phyloP scores from a whole-genome alignment of 2,329 filamentous ascomycete species.

The Nannizziopsis barbatae region DNA sequence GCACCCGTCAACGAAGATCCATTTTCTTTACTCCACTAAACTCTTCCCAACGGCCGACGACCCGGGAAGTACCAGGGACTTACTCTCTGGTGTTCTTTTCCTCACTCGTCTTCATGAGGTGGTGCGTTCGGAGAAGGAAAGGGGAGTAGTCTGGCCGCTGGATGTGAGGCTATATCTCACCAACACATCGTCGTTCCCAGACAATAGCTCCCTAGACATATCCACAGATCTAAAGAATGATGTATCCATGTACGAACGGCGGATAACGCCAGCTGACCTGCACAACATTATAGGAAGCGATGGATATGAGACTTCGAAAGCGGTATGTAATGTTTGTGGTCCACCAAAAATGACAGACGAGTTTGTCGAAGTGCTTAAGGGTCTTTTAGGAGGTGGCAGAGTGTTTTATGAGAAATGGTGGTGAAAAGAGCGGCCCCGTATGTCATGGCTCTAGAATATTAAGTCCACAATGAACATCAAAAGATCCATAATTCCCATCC shows the following conservation, averaged over 20 bases:
- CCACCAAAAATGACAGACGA: constrained; percentile 58
- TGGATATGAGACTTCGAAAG: constrained; percentile 25
- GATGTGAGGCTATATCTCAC: constrained; percentile 24
- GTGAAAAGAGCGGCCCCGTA: constrained; percentile 8
- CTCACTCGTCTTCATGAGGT: constrained; percentile 36
- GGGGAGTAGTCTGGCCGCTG: constrained; percentile 2
- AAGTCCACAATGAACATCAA: neutral
- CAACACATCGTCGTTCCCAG: constrained; percentile 1
- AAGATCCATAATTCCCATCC: too few relatives aligned
- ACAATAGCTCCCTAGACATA: neutral
- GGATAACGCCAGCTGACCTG: constrained; percentile 32
- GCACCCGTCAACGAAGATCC: constrained; percentile 36
- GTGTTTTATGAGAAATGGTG: constrained; percentile 33
- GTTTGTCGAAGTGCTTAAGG: constrained; percentile 39
- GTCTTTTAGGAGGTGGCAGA: constrained; percentile 31
- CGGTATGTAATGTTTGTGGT: constrained; percentile 57
- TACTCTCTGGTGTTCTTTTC: constrained; percentile 35
- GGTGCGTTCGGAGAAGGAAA: constrained; percentile 21
- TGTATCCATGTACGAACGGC: constrained; percentile 22
- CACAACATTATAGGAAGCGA: constrained; percentile 23
- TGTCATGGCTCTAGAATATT: too few relatives aligned
- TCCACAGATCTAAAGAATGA: constrained; percentile 12
- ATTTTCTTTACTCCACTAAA: constrained; percentile 54
- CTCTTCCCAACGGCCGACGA: constrained; percentile 16
- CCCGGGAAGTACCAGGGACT: neutral